Evolutionary conservation across 176 grass and related monocot genomes (phyloP).

Genomic region (Saccharum spontaneum): DNA sequence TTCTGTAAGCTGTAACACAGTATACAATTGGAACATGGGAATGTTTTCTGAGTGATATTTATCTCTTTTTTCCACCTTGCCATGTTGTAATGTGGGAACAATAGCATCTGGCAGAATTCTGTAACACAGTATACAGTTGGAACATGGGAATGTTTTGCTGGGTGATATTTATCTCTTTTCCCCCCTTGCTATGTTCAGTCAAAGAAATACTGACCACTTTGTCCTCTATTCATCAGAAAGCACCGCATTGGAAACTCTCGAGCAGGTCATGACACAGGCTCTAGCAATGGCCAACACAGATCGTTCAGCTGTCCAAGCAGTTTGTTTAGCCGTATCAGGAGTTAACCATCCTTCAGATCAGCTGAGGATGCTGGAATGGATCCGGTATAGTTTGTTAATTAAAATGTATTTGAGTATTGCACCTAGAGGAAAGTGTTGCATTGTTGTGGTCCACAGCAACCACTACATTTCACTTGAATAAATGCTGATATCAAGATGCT

Average conservation of each 20-base stretch:
- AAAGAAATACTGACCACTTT: slow-evolving; percentile 27
- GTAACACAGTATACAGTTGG: too few species aligned
- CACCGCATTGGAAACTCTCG: slow-evolving; percentile 66
- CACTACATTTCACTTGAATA: background rate
- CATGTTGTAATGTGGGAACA: background rate
- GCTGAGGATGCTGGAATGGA: slow-evolving; percentile 83
- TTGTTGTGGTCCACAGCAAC: background rate
- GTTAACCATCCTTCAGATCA: slow-evolving; percentile 95
- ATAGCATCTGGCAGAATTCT: background rate
- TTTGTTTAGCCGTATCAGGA: slow-evolving; percentile 93
- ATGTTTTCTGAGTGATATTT: background rate
- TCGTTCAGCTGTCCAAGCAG: slow-evolving; percentile 59
- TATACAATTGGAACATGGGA: background rate
- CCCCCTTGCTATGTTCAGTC: background rate
- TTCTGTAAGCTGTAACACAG: background rate
- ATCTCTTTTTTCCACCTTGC: background rate
- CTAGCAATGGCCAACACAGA: slow-evolving; percentile 58
- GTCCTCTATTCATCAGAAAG: slow-evolving; percentile 54
- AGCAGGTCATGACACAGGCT: slow-evolving; percentile 72
- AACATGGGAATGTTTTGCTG: too few species aligned
- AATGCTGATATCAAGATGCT: slow-evolving; percentile 4
- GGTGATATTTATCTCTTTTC: too few species aligned
- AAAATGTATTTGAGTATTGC: background rate
- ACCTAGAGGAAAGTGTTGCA: background rate
- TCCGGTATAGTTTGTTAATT: slow-evolving; percentile 47